Evolutionary conservation across 345 rosid species (phyloP).

Genomic region (Aquilaria yunnanensis): DNA sequence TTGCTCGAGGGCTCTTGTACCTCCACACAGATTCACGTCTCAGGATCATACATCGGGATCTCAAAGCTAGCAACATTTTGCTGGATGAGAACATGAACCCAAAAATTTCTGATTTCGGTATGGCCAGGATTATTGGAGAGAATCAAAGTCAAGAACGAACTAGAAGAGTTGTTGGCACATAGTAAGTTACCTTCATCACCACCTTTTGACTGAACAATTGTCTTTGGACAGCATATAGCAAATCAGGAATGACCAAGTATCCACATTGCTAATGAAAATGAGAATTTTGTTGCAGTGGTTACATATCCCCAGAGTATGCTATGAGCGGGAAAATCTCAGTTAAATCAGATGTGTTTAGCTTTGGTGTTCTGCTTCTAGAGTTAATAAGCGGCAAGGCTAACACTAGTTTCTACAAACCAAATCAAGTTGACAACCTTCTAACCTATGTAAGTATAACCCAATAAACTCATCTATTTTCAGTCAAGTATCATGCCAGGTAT

Average conservation of each 20-base stretch:
- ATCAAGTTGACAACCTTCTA: neutral
- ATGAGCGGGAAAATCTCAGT: neutral
- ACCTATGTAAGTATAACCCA: conserved; percentile 10
- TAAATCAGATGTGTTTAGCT: conserved; percentile 7
- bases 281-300: neutral
- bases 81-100: conserved; percentile 15
- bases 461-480: neutral
- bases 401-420: neutral
- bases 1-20: conserved; percentile 25
- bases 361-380: conserved; percentile 1
- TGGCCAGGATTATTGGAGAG: conserved; percentile 27
- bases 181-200: conserved; percentile 11
- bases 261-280: neutral
- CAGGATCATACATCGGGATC: conserved; percentile 24
- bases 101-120: conserved; percentile 30
- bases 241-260: no score
- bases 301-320: conserved; percentile 7
- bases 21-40: conserved; percentile 23
- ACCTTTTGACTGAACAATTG: neutral
- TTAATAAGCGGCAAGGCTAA: neutral
- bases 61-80: conserved; percentile 10
- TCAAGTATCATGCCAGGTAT: neutral
- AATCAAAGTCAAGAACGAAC: conserved; percentile 18
- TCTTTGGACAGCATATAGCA: no score
- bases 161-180: conserved; percentile 27